Conservation (phyloP, 2,329 filamentous ascomycete genomes). For the Helicocarpus griseus region DNA sequence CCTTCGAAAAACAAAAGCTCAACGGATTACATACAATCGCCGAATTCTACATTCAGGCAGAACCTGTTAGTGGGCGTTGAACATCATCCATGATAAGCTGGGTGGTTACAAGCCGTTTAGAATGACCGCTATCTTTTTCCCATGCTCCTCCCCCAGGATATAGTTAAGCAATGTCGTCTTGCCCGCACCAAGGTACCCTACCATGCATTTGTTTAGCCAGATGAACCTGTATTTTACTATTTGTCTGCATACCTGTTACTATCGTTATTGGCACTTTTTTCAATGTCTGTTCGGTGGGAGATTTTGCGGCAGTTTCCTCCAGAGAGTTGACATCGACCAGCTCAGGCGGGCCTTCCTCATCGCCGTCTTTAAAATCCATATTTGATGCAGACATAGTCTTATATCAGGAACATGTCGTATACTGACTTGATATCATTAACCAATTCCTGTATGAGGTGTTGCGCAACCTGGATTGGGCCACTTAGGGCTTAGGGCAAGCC, state of each 20-base stretch:
- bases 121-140: conserved; percentile 96
- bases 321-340: conserved; percentile 31
- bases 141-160: conserved; percentile 87
- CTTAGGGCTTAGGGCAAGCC: conserved; percentile 27
- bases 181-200: conserved; percentile 87
- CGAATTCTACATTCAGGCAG: conserved; percentile 52
- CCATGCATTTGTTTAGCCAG: conserved; percentile 1
- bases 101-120: conserved; percentile 59
- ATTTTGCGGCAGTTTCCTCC: conserved; percentile 15
- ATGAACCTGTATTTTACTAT: conserved; percentile 2
- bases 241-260: conserved; percentile 34
- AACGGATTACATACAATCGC: conserved; percentile 54
- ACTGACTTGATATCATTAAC: too few species aligned
- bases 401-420: background rate
- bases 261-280: conserved; percentile 42
- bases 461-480: background rate
- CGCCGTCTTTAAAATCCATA: conserved; percentile 13
- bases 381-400: background rate
- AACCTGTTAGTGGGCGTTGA: conserved; percentile 12
- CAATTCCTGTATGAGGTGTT: background rate
- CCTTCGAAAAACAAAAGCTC: background rate
- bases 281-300: conserved; percentile 18
- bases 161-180: conserved; percentile 96
- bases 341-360: conserved; percentile 36
- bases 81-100: background rate